Evolutionary conservation across 495 filamentous ascomycete species (phyloP).

Genomic region (Pyrenula aspistea): DNA sequence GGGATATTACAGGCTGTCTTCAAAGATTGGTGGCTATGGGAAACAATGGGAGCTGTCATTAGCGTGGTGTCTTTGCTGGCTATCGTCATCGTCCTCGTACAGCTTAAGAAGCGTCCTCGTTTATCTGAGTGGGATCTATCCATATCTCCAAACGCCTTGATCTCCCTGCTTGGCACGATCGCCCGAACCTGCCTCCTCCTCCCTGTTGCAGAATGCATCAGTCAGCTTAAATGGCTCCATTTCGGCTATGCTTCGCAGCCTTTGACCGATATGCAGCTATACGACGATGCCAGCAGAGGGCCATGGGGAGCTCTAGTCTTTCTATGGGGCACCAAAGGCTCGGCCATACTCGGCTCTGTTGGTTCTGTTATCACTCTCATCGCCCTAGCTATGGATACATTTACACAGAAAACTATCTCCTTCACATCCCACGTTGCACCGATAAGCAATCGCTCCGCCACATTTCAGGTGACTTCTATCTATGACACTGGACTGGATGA

Average conservation of each 20-base stretch:
- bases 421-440: not conserved
- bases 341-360: slow-evolving; percentile 9
- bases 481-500: slow-evolving; percentile 5
- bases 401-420: slow-evolving; percentile 20
- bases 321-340: slow-evolving; percentile 13
- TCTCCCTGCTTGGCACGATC: slow-evolving; percentile 19
- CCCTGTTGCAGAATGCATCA: slow-evolving; percentile 13
- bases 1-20: too few relatives aligned
- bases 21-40: too few relatives aligned
- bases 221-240: slow-evolving; percentile 27
- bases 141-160: slow-evolving; percentile 20
- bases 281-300: slow-evolving; percentile 27
- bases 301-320: slow-evolving; percentile 20
- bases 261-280: slow-evolving; percentile 16
- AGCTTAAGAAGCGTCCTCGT: too few relatives aligned
- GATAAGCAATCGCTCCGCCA: not conserved
- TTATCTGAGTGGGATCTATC: too few relatives aligned
- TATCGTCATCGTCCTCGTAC: too few relatives aligned
- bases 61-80: too few relatives aligned
- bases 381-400: slow-evolving; percentile 17
- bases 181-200: slow-evolving; percentile 18
- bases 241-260: slow-evolving; percentile 11
- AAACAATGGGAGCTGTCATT: too few relatives aligned
- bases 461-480: slow-evolving; percentile 1
- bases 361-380: slow-evolving; percentile 16